These are phyloP conservation scores for Neurospora sp. DNA, from an alignment of 495 filamentous ascomycete species.

Conservation along the genomic window DNA sequence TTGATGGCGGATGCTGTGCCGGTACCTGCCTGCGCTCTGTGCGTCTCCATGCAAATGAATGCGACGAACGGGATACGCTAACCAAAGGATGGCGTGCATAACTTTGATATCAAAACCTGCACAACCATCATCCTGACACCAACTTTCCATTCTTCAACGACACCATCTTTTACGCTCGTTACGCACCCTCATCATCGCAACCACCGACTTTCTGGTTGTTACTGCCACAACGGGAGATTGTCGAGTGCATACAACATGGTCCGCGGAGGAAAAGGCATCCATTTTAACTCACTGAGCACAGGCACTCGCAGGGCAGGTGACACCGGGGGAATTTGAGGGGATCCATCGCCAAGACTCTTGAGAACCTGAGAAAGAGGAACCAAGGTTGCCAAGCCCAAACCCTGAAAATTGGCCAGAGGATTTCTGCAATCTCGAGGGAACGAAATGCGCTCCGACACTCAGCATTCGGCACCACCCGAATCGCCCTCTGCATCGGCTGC, in stretches of 20 bases:
- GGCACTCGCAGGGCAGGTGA: neutral
- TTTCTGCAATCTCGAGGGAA: neutral
- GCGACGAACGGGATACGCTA: neutral
- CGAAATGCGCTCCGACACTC: neutral
- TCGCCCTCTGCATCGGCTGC: neutral
- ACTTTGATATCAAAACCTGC: neutral
- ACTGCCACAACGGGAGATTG: neutral
- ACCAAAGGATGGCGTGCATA: neutral
- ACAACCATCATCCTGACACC: neutral
- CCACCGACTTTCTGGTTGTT: neutral
- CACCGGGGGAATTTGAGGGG: neutral
- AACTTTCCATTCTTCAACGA: neutral
- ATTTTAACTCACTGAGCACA: neutral
- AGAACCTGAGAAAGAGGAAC: neutral
- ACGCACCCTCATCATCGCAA: neutral
- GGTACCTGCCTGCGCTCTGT: too few species aligned
- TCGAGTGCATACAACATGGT: neutral
- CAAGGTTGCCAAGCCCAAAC: neutral
- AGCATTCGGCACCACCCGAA: neutral
- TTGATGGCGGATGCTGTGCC: neutral
- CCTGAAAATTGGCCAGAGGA: neutral
- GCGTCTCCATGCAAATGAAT: neutral
- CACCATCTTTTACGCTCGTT: neutral
- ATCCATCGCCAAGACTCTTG: neutral
- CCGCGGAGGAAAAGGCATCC: neutral